Base-by-base conservation (phyloP, 2,329 filamentous ascomycete genomes). In the Epicoccum sorghinum region DNA sequence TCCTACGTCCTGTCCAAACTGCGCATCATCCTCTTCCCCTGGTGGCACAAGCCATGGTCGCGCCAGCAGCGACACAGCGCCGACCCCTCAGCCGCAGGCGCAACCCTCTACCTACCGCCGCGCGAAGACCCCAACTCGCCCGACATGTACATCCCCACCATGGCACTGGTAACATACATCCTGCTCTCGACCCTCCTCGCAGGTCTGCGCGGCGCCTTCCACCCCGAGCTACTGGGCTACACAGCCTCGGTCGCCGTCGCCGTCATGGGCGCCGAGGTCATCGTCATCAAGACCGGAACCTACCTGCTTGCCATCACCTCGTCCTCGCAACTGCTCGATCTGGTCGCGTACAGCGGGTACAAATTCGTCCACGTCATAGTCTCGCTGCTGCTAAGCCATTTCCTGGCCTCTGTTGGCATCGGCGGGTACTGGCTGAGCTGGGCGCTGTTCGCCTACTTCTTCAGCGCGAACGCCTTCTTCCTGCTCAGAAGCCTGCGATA, bases 91-190 rank as follows among this genome's bases (percentile, higher is more conserved):
- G 54, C 54, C 12, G 60, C 60, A 0, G 50, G 54, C 10, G 52
- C 62, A 2, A 57, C 60, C 0, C 57, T 67, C 23, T 99, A 95
- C 77, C 83, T 97, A 7, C 91, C 95, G 4, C 95, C 95, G 2
- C 85, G 95, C 61, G 93, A 99, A 75, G 95, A 99, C 72, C 82
- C 98, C 76, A 99, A 99, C 78, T 96, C 91, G 62, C 95, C 96
- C 13, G 95, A 99, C 78, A 98, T 99, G 93, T 99, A 99, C 79
- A 99, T 99, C 67, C 93, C 93, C 13, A 74, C 96, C 69, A 99
- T 99, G 95, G 93, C 95, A 1, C 82, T 99, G 47, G 92, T 98
- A 41, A 99, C 95, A 23, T 99, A 99, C 76, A 96, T 99, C 61
- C 88, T 99, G 30, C 84, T 99, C 9, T 96, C 91, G 4, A 95